phyloP scores from a whole-genome alignment of 2,329 filamentous ascomycete species.

The Cordyceps cateniannulata region DNA sequence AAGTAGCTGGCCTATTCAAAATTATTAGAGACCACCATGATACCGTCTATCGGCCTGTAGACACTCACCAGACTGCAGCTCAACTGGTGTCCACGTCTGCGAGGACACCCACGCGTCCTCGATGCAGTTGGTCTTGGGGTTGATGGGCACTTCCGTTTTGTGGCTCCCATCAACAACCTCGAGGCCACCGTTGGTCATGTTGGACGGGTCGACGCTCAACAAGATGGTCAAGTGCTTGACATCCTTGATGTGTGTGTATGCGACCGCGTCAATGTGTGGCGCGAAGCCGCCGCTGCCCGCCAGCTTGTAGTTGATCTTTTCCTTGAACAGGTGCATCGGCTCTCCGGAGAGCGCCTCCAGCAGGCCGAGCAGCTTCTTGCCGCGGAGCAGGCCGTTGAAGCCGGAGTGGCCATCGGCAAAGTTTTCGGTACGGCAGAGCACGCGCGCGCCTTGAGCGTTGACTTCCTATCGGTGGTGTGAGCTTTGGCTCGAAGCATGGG shows the following conservation, averaged over 20 bases:
- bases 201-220: slow-evolving; percentile 16
- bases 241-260: slow-evolving; percentile 17
- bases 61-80: slow-evolving; percentile 15
- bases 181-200: slow-evolving; percentile 15
- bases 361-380: slow-evolving; percentile 14
- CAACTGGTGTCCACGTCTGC: slow-evolving; percentile 15
- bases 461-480: neutral
- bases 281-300: slow-evolving; percentile 18
- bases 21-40: neutral
- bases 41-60: too few relatives aligned
- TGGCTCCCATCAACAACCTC: slow-evolving; percentile 17
- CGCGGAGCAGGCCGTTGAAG: slow-evolving; percentile 15
- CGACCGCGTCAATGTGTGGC: slow-evolving; percentile 19
- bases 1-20: slow-evolving; percentile 13
- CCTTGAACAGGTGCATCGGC: slow-evolving; percentile 18
- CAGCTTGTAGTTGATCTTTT: slow-evolving; percentile 20
- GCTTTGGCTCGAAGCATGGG: neutral
- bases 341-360: slow-evolving; percentile 14
- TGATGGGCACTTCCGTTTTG: slow-evolving; percentile 14
- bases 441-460: slow-evolving; percentile 14
- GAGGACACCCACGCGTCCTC: slow-evolving; percentile 13
- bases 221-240: slow-evolving; percentile 18
- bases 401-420: slow-evolving; percentile 17
- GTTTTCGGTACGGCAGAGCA: slow-evolving; percentile 18
- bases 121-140: slow-evolving; percentile 16